Evolutionary conservation across 2,329 filamentous ascomycete species (phyloP).

Genomic region (Aspergillus nomiae): DNA sequence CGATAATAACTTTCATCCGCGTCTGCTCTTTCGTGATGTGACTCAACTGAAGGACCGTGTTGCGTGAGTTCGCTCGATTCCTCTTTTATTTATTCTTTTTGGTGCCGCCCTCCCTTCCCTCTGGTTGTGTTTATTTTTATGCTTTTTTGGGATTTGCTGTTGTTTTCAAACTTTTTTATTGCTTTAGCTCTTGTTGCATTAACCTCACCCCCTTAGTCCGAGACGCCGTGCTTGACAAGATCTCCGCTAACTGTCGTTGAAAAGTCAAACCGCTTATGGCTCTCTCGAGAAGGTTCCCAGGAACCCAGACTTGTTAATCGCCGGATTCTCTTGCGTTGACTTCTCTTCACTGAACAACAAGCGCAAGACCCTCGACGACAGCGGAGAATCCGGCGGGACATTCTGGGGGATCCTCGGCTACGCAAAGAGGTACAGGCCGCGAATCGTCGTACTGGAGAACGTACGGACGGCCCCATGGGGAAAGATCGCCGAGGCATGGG

Average conservation of each 20-base stretch:
- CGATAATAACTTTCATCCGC: constrained; percentile 58
- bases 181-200: background rate
- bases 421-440: constrained; percentile 56
- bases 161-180: background rate
- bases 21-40: constrained; percentile 61
- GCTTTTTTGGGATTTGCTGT: background rate
- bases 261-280: constrained; percentile 68
- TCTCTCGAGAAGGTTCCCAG: constrained; percentile 58
- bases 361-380: constrained; percentile 53
- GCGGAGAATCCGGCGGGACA: constrained; percentile 67
- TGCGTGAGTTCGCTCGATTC: constrained; percentile 47
- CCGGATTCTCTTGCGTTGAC: constrained; percentile 76
- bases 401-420: constrained; percentile 65
- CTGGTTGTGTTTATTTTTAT: background rate
- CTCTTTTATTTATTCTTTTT: background rate
- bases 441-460: constrained; percentile 72
- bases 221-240: background rate
- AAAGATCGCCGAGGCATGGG: constrained; percentile 49
- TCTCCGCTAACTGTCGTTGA: background rate
- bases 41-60: constrained; percentile 53
- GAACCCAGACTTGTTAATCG: constrained; percentile 66
- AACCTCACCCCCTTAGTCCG: background rate
- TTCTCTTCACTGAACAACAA: constrained; percentile 67
- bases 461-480: constrained; percentile 64
- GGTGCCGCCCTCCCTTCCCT: background rate